These are phyloP conservation scores for Nadsonia starkeyi-henricii DNA, from an alignment of 1,139 yeast species.

Conservation along the genomic window DNA sequence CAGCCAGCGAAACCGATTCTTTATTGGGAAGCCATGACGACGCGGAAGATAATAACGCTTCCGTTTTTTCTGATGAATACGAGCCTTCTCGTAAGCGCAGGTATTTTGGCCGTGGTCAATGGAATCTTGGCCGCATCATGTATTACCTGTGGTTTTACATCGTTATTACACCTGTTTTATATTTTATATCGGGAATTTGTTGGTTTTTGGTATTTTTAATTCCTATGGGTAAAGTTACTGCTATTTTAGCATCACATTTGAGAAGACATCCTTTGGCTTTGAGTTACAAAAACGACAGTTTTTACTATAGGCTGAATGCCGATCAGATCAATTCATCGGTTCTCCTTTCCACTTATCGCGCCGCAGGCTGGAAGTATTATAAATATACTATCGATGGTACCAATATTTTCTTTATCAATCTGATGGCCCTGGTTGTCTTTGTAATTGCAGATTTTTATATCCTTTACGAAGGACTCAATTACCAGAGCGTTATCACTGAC, in stretches of 20 bases:
- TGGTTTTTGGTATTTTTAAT: slow-evolving; percentile 84
- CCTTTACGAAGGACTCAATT: slow-evolving; percentile 37
- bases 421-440: slow-evolving; percentile 64
- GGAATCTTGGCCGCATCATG: slow-evolving; percentile 74
- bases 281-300: slow-evolving; percentile 48
- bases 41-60: slow-evolving; percentile 16
- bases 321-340: slow-evolving; percentile 26
- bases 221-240: slow-evolving; percentile 74
- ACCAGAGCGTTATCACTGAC: slow-evolving; percentile 41
- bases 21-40: slow-evolving; percentile 12
- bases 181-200: slow-evolving; percentile 42
- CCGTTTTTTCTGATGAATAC: slow-evolving; percentile 5
- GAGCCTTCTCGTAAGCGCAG: slow-evolving; percentile 28
- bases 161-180: slow-evolving; percentile 54
- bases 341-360: slow-evolving; percentile 73
- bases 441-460: slow-evolving; percentile 70
- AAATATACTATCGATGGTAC: slow-evolving; percentile 95
- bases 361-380: slow-evolving; percentile 84
- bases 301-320: slow-evolving; percentile 29
- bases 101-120: slow-evolving; percentile 81
- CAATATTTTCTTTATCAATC: slow-evolving; percentile 78
- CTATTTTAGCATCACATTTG: slow-evolving; percentile 60
- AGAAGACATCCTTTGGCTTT: slow-evolving; percentile 86
- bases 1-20: slow-evolving; percentile 9
- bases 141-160: slow-evolving; percentile 65